Conservation (phyloP, 176 grass and related monocot genomes). For the Aegilops bicornis region DNA sequence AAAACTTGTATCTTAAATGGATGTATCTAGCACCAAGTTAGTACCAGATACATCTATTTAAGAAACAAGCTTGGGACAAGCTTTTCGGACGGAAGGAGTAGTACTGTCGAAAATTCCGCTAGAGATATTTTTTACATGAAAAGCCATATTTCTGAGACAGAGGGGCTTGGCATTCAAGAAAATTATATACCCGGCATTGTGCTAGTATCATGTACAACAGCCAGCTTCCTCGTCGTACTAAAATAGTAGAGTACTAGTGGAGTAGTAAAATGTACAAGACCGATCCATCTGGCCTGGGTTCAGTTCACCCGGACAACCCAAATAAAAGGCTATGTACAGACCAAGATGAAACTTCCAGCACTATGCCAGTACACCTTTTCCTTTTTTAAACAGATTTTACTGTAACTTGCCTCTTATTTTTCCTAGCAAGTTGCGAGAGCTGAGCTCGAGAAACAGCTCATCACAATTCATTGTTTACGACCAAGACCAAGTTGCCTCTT, state of each 20-base stretch:
- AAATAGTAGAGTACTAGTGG: too few relatives aligned
- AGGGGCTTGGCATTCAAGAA: too few relatives aligned
- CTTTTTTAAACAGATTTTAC: neutral
- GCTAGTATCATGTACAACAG: too few relatives aligned
- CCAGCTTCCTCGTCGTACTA: too few relatives aligned
- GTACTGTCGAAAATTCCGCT: neutral
- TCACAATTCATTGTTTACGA: neutral
- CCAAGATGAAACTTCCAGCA: neutral
- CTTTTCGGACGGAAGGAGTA: neutral
- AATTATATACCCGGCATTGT: too few relatives aligned
- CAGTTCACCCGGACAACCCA: slow-evolving; percentile 10
- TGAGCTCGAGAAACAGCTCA: slow-evolving; percentile 17
- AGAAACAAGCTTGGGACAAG: too few relatives aligned
- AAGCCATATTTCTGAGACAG: too few relatives aligned
- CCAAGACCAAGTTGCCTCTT: neutral
- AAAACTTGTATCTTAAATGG: too few relatives aligned
- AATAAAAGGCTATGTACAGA: neutral
- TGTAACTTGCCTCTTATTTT: neutral
- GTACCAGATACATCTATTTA: too few relatives aligned
- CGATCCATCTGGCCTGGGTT: neutral
- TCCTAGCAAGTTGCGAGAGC: neutral
- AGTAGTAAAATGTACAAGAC: neutral
- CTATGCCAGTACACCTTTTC: neutral
- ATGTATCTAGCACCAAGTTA: too few relatives aligned
- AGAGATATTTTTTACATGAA: too few relatives aligned